Conservation (phyloP, 2,329 filamentous ascomycete species). For the Colletotrichum sp. region DNA sequence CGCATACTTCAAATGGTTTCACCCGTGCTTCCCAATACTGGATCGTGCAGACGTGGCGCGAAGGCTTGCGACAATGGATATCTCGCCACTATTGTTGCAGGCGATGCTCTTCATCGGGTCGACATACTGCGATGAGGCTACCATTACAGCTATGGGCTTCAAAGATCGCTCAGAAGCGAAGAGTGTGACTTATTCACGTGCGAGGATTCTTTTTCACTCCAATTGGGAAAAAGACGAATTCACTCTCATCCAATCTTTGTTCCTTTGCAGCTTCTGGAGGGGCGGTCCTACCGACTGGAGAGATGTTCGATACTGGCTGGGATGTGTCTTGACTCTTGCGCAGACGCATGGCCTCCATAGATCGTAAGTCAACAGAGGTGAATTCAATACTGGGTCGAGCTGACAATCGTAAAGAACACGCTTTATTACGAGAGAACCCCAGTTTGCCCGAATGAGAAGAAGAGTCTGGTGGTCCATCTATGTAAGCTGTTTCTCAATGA, state of each 20-base stretch:
- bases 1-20: slow-evolving; percentile 62
- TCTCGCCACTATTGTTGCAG: slow-evolving; percentile 56
- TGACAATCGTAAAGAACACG: neutral
- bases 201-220: slow-evolving; percentile 55
- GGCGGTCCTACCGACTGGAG: slow-evolving; percentile 52
- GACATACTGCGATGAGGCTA: slow-evolving; percentile 54
- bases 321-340: slow-evolving; percentile 54
- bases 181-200: slow-evolving; percentile 52
- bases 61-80: slow-evolving; percentile 40
- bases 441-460: slow-evolving; percentile 42
- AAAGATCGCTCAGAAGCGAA: slow-evolving; percentile 54
- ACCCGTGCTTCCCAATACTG: slow-evolving; percentile 60
- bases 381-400: neutral
- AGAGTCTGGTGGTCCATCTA: slow-evolving; percentile 62
- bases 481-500: neutral
- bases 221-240: slow-evolving; percentile 58
- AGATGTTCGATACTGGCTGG: slow-evolving; percentile 55
- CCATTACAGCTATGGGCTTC: slow-evolving; percentile 49
- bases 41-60: slow-evolving; percentile 49
- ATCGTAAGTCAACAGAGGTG: slow-evolving; percentile 19
- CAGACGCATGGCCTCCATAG: slow-evolving; percentile 54
- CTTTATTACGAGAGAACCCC: neutral
- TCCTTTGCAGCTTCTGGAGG: slow-evolving; percentile 62
- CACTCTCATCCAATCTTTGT: slow-evolving; percentile 54
- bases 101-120: slow-evolving; percentile 60